Evolutionary conservation across 2,329 filamentous ascomycete species (phyloP).

Genomic region (Aspergillus viridinutans): DNA sequence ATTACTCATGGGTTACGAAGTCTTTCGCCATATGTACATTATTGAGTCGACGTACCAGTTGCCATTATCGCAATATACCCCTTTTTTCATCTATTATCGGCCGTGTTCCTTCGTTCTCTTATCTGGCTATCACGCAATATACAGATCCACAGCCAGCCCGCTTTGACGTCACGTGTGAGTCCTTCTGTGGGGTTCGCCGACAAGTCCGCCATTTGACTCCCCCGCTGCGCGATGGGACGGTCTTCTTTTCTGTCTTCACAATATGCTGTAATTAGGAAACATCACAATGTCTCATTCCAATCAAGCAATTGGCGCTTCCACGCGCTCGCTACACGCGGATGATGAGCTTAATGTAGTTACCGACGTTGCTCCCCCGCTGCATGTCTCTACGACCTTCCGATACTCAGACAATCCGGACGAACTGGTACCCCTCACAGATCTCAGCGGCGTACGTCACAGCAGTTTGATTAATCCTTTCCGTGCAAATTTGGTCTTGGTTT

Average conservation of each 20-base stretch:
- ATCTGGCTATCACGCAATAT: neutral
- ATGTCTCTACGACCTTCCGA: conserved; percentile 87
- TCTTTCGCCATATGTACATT: neutral
- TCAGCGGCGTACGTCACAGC: conserved; percentile 48
- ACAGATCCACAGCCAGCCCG: neutral
- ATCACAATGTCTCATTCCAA: conserved; percentile 23
- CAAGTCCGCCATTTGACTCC: neutral
- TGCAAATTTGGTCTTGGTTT: neutral
- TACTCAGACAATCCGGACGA: conserved; percentile 68
- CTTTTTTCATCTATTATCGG: neutral
- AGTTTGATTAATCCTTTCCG: neutral
- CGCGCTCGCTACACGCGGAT: conserved; percentile 76
- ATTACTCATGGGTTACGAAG: neutral
- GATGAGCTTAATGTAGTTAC: conserved; percentile 68
- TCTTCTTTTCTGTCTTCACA: neutral
- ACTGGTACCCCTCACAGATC: conserved; percentile 51
- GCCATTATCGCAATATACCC: neutral
- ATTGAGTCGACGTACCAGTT: neutral
- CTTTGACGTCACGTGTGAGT: neutral
- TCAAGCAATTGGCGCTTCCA: conserved; percentile 49
- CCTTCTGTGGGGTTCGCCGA: neutral
- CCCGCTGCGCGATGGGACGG: neutral
- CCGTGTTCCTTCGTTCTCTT: neutral
- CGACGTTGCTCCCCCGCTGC: conserved; percentile 83
- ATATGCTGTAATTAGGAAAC: neutral